phyloP scores from a whole-genome alignment of 129 eudicot genomes.

The Lonicera japonica region DNA sequence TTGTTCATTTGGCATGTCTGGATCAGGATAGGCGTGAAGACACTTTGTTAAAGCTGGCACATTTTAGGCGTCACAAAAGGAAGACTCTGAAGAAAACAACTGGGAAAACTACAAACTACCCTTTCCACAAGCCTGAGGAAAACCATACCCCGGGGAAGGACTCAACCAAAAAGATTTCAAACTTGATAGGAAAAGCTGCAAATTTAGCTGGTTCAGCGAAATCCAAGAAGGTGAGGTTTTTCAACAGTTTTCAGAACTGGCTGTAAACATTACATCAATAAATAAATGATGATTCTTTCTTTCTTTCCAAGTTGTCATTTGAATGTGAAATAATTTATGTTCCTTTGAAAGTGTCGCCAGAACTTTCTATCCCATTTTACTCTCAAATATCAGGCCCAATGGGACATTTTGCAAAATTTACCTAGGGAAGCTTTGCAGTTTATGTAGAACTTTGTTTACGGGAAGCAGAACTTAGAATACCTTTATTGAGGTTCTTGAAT shows the following conservation, averaged over 20 bases:
- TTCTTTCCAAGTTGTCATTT: no score
- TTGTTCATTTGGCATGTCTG: conserved; percentile 13
- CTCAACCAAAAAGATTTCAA: conserved; percentile 64
- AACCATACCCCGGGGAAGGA: conserved; percentile 95
- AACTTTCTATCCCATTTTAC: background rate
- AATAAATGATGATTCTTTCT: no score
- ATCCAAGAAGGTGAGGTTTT: conserved; percentile 55
- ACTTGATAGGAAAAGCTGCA: conserved; percentile 81
- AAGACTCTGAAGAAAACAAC: conserved; percentile 69
- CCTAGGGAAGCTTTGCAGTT: background rate
- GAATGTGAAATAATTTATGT: background rate
- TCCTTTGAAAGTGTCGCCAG: background rate
- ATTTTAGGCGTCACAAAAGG: conserved; percentile 91
- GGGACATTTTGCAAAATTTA: background rate
- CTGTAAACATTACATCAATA: no score
- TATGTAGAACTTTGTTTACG: background rate
- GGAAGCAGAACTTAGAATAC: background rate
- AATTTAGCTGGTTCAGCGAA: conserved; percentile 82
- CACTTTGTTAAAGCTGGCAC: conserved; percentile 73
- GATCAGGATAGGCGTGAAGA: conserved; percentile 93
- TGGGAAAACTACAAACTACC: conserved; percentile 64
- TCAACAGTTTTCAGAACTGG: background rate
- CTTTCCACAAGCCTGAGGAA: conserved; percentile 95
- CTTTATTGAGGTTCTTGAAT: background rate
- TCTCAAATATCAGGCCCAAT: background rate